Base-by-base conservation (phyloP, 2,329 filamentous ascomycete genomes). In the Knoxdaviesia capensis region DNA sequence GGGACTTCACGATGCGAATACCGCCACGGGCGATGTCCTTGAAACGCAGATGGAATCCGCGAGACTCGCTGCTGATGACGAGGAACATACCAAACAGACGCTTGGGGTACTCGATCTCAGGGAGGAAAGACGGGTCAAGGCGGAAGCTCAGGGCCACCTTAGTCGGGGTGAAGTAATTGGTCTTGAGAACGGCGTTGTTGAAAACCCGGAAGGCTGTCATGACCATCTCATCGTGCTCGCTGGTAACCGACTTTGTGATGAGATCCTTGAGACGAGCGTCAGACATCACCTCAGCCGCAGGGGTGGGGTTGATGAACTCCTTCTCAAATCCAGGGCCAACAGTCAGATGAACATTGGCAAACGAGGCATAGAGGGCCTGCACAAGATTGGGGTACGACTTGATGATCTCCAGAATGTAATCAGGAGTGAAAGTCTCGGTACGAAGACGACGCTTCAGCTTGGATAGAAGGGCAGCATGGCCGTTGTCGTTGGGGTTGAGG, bases 111-210 rank as follows among this genome's bases (percentile, higher is more conserved):
- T 98, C 90, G 42, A 87, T 77, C 46, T 80, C 71, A 5, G 90
- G 90, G 34, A 98, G 67, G 71, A 98, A 98, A 36, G 65, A 70
- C 6, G 86, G 84, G 55, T 94, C 80, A 47, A 98, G 66, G 43
- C 90, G 82, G 75, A 98, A 98, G 65, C 86, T 94, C 51, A 98
- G 71, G 7, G 90, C 90, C 35, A 98, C 88, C 70, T 98, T 98
- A 48, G 90, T 98, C 0, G 90, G 90, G 1, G 90, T 98, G 57
- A 77, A 79, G 68, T 92, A 94, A 67, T 98, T 98, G 51, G 90
- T 98, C 74, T 96, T 98, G 50, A 96, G 69, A 38, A 96, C 78
- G 39, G 82, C 76, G 44, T 74, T 77, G 67, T 98, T 98, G 75
- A 98, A 98, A 47, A 90, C 78, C 43, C 85, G 77, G 74, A 98